Conservation (phyloP, 208 protist genomes). For the Balamuthia mandrillaris region DNA sequence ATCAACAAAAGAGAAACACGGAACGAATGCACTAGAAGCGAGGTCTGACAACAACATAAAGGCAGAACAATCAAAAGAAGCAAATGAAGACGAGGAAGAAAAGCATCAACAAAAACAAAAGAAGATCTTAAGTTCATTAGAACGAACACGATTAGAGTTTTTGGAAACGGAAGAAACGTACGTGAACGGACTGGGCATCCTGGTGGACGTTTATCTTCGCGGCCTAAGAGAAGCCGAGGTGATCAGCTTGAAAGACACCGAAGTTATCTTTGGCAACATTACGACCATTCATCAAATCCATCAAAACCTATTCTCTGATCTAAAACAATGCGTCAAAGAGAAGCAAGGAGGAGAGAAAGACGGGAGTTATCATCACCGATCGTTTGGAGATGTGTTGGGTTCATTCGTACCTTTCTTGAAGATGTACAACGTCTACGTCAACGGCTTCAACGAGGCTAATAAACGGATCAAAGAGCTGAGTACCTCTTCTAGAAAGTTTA, state of each 20-base stretch:
- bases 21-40: no score
- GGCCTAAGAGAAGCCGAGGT: neutral
- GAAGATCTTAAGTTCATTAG: neutral
- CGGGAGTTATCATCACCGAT: no score
- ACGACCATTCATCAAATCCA: neutral
- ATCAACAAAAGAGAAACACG: no score
- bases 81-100: neutral
- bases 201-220: neutral
- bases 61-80: no score
- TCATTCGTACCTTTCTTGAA: constrained; percentile 39
- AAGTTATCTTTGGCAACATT: neutral
- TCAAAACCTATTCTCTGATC: neutral
- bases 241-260: neutral
- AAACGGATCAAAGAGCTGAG: constrained; percentile 15
- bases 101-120: neutral
- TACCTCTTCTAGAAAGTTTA: constrained; percentile 28
- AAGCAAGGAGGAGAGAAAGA: neutral
- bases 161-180: neutral
- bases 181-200: neutral
- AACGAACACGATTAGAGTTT: neutral
- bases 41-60: no score
- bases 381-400: constrained; percentile 6
- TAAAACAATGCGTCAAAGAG: neutral
- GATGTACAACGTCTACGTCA: constrained; percentile 36
- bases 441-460: constrained; percentile 34